A percentile compares a stretch with the other conserved stretches of the same genome.
These are phyloP conservation scores for Trapa bicornis DNA, from an alignment of 345 rosid genomes.

Conservation along the genomic window DNA sequence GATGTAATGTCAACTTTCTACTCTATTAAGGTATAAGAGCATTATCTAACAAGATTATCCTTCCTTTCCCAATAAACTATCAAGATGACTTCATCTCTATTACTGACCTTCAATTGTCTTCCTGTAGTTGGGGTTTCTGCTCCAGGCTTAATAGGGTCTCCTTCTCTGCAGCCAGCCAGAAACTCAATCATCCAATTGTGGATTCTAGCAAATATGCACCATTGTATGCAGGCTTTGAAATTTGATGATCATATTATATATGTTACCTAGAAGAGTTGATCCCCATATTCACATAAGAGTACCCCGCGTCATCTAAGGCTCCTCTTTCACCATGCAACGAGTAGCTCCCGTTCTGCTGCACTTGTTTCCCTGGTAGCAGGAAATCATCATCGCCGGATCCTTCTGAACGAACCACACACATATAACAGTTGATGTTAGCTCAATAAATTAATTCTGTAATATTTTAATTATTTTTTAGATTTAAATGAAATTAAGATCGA, in stretches of 20 bases:
- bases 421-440: not conserved
- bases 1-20: too few species aligned
- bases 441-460: too few species aligned
- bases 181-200: not conserved
- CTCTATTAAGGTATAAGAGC: too few species aligned
- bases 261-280: constrained; percentile 28
- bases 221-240: not conserved
- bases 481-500: too few species aligned
- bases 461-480: too few species aligned
- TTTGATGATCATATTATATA: not conserved
- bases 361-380: constrained; percentile 8
- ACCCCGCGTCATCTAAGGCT: constrained; percentile 9
- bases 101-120: constrained; percentile 3
- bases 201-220: not conserved
- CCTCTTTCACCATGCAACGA: constrained; percentile 5
- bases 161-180: constrained; percentile 13
- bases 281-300: constrained; percentile 16
- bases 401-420: constrained; percentile 8
- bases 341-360: constrained; percentile 6
- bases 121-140: constrained; percentile 6
- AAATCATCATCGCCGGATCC: constrained; percentile 42
- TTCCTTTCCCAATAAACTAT: too few species aligned
- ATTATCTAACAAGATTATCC: too few species aligned
- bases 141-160: constrained; percentile 3
- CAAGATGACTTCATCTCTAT: too few species aligned